Base-by-base conservation (phyloP, 306 rosid genomes). In the Fragaria iinumae region DNA sequence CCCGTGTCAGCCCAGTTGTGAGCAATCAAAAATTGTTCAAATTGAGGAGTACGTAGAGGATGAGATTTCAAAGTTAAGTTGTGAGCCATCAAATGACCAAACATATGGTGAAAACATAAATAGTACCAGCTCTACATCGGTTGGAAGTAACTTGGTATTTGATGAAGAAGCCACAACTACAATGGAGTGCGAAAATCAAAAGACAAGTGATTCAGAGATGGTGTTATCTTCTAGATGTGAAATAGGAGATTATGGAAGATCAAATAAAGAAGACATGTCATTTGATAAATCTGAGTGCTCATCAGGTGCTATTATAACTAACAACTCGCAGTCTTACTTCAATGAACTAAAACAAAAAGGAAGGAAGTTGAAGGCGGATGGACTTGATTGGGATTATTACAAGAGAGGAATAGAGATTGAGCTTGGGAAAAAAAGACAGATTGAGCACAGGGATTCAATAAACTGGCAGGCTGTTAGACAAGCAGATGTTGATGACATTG, bases 381-480 rank as follows among this genome's bases (percentile, higher is more conserved):
- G 34, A 32, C 34, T 32, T 32, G 39, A 87, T 11, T 91, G 96
- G 97, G 89, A 87, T 17, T 48, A 4, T 56, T 43, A 85, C 12
- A 84, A 90, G 76, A 89, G 43, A 71, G 10, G 3, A 44, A 2
- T 44, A 8, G 48, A 10, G 48, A 44, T 0, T 8, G 49, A 14
- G 2, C 2, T 0, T 63, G 11, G 2, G 3, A 17, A 3, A 34
- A 6, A 6, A 63, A 16, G 43, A 14, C 2, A 5, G 2, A 32
- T 11, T 13, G 2, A 11, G 9, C 74, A 77, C 29, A 64, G 50
- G 83, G 90, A 91, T 63, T 87, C 90, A 17, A 60, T 81, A 39
- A 88, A 91, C 57, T 91, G 93, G 89, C 89, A 93, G 70, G 91
- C 89, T 5, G 88, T 93, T 36, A 82, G 88, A 71, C 39, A 27